These are phyloP conservation scores for Holtermannia corniformis DNA, from an alignment of 768 basidiomycete species.

Conservation along the genomic window DNA sequence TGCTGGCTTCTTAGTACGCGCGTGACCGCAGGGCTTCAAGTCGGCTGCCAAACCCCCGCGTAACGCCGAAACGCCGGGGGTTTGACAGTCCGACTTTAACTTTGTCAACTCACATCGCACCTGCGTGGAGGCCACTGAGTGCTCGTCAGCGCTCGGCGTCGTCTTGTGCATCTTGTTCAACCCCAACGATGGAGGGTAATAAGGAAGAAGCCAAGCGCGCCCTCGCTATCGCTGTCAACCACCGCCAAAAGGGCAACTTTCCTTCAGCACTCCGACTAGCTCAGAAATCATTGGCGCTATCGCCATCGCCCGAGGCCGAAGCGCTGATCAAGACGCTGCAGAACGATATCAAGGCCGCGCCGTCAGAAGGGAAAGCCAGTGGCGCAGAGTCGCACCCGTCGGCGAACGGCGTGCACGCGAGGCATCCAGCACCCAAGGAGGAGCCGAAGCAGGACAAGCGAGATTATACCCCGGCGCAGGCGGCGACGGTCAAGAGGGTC, in stretches of 20 bases:
- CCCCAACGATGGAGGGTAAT: conserved; percentile 48
- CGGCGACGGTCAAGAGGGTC: conserved; percentile 73
- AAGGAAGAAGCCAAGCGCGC: conserved; percentile 81
- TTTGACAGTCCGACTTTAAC: background rate
- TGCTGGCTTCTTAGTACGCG: background rate
- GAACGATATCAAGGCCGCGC: conserved; percentile 46
- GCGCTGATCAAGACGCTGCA: conserved; percentile 61
- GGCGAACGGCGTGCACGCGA: conserved; percentile 53
- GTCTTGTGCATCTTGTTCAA: too few species aligned
- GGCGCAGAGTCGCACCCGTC: conserved; percentile 59
- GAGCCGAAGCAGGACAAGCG: conserved; percentile 51
- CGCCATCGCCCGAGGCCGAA: conserved; percentile 64
- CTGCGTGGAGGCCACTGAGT: background rate
- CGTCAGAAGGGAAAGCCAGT: conserved; percentile 45
- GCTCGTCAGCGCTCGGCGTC: too few species aligned
- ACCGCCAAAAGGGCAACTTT: conserved; percentile 61
- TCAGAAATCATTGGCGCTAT: conserved; percentile 74
- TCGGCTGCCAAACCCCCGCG: background rate
- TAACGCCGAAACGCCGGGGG: background rate
- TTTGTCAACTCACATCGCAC: background rate
- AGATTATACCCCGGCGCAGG: conserved; percentile 78
- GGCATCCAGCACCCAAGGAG: conserved; percentile 4
- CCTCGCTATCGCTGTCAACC: conserved; percentile 65
- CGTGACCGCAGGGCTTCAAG: background rate
- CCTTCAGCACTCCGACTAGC: conserved; percentile 77